Base-by-base conservation (phyloP, 495 filamentous ascomycete genomes). In the Arthonia radiata region DNA sequence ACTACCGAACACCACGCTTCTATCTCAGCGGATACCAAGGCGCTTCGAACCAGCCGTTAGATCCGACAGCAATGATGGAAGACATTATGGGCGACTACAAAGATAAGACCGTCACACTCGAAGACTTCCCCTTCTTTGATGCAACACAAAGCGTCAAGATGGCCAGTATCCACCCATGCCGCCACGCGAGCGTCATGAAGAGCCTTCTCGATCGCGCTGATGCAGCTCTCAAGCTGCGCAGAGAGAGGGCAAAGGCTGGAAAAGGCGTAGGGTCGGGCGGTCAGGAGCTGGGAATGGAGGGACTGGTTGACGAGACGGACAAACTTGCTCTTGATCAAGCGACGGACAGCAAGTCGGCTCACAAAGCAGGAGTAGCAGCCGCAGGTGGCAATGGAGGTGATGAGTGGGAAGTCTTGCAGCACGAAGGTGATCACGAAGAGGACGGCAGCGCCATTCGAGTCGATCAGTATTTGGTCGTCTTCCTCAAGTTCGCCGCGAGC, bases 41-140 rank as follows among this genome's bases (percentile, higher is more conserved):
- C n/a, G 61, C 67, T 29, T 72, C 76, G n/a, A n/a, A n/a, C 13
- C 67, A 25, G 3, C 82, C 90, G 4, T 75, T 93, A 14, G 62
- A 75, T 4, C 89, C 86, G 2, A 64, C 72, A 14, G 59, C 72
- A 14, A 94, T 99, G 89, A 91, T 94, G 74, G 86, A 99, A 43
- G 89, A 99, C 40, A 94, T 99, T 39, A 75, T 93, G 16, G 83
- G 89, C 39, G 89, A 99, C 58, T 99, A 99, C 59, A 90, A 91
- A 44, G 83, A 94, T 52, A 99, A 99, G 55, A 99, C 86, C 5
- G 86, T 99, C 32, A 99, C 89, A 10, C 66, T 94, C 22, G 89
- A 99, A 48, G 79, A 92, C 45, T 99, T 99, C 47, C 80, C 80
- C 14, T 89, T 81, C 57, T 81, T 77, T 41, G 71, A 76, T 26